Evolutionary conservation across 2,329 filamentous ascomycete species (phyloP).

Genomic region (Dothideomycetidae sp.): DNA sequence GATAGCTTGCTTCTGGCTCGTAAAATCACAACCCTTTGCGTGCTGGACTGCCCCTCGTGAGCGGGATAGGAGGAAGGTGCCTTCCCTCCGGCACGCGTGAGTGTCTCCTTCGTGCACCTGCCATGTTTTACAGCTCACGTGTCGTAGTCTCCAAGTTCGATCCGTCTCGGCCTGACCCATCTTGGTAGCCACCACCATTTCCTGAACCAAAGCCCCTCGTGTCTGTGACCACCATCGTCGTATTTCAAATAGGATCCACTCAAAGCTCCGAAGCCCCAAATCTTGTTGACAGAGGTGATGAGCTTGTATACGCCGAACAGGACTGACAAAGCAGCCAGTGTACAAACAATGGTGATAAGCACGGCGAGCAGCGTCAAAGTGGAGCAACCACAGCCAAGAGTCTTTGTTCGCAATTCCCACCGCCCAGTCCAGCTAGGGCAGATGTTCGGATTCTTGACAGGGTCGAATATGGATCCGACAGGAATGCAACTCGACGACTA

Average conservation of each 20-base stretch:
- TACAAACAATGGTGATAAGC: constrained; percentile 29
- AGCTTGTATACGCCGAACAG: constrained; percentile 19
- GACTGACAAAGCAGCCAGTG: constrained; percentile 25
- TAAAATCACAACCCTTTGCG: too few relatives aligned
- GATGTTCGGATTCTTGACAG: constrained; percentile 22
- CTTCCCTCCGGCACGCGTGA: too few relatives aligned
- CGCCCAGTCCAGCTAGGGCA: constrained; percentile 28
- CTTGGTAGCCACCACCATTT: constrained; percentile 2
- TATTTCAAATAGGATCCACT: constrained; percentile 19
- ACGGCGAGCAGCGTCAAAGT: constrained; percentile 32
- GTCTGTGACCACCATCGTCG: constrained; percentile 15
- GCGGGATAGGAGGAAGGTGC: too few relatives aligned
- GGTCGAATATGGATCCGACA: constrained; percentile 27
- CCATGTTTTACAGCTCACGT: too few relatives aligned
- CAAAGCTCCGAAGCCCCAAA: constrained; percentile 17
- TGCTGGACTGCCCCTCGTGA: too few relatives aligned
- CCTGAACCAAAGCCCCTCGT: constrained; percentile 8
- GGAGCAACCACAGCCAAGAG: constrained; percentile 32
- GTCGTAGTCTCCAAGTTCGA: not conserved
- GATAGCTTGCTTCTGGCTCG: too few relatives aligned
- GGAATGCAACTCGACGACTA: constrained; percentile 31
- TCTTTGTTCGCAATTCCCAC: constrained; percentile 31
- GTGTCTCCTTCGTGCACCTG: too few relatives aligned
- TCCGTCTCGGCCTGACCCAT: not conserved
- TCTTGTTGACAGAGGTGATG: constrained; percentile 14